These are phyloP conservation scores for Petasospora rhodanensis DNA, from an alignment of 1,139 yeast genomes.

Conservation along the genomic window DNA sequence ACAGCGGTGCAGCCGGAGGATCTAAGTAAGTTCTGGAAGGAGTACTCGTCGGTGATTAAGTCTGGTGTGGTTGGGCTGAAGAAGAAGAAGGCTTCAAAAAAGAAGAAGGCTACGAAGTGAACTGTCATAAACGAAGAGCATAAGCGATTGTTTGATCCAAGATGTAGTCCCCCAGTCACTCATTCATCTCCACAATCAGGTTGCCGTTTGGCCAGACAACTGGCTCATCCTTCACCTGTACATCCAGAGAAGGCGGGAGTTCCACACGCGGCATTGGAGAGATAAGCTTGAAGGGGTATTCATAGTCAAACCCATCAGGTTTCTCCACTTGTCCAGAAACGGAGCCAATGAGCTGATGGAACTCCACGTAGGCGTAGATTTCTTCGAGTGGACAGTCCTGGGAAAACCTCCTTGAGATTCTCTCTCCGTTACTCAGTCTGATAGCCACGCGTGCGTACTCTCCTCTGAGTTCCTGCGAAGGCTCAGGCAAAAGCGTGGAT, in stretches of 20 bases:
- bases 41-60: conserved; percentile 61
- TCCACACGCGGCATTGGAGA: conserved; percentile 56
- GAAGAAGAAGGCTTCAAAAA: conserved; percentile 62
- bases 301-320: conserved; percentile 40
- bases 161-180: too few species aligned
- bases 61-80: conserved; percentile 57
- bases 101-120: conserved; percentile 22
- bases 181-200: conserved; percentile 43
- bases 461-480: conserved; percentile 20
- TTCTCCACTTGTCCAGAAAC: conserved; percentile 17
- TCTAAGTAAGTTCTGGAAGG: conserved; percentile 65
- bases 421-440: conserved; percentile 47
- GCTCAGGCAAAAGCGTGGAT: conserved; percentile 34
- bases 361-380: conserved; percentile 56
- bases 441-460: conserved; percentile 52
- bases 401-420: conserved; percentile 46
- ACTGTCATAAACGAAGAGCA: too few species aligned
- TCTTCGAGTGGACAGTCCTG: conserved; percentile 46
- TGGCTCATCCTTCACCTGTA: conserved; percentile 36
- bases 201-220: conserved; percentile 59
- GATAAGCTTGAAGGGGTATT: conserved; percentile 41
- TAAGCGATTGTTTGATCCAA: too few species aligned
- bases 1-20: conserved; percentile 58
- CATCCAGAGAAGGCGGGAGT: conserved; percentile 29
- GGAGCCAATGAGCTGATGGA: conserved; percentile 31